Conservation (phyloP, 768 basidiomycete genomes). For the Russula sp. region DNA sequence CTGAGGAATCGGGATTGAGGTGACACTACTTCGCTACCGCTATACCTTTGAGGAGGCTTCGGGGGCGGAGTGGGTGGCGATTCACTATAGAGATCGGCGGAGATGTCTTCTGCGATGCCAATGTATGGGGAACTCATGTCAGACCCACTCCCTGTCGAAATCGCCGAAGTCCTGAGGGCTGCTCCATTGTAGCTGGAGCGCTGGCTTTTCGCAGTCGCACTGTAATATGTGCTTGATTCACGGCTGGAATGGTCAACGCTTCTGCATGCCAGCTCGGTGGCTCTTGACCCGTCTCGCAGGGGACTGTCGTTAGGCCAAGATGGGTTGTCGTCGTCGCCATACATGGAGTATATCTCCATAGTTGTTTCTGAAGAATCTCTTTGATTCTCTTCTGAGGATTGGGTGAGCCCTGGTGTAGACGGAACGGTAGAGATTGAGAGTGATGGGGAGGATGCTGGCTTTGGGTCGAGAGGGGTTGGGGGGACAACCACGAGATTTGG, state of each 20-base stretch:
- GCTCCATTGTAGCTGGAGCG: slow-evolving; percentile 24
- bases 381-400: slow-evolving; percentile 33
- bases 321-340: slow-evolving; percentile 45
- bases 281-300: slow-evolving; percentile 31
- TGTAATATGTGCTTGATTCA: slow-evolving; percentile 17
- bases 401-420: slow-evolving; percentile 32
- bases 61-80: slow-evolving; percentile 1
- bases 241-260: slow-evolving; percentile 3
- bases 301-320: slow-evolving; percentile 24
- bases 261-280: slow-evolving; percentile 10
- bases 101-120: slow-evolving; percentile 7
- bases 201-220: slow-evolving; percentile 9
- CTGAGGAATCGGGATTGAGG: slow-evolving; percentile 14
- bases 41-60: neutral
- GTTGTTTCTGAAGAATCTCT: slow-evolving; percentile 64
- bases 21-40: neutral
- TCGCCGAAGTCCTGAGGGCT: slow-evolving; percentile 31
- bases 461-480: slow-evolving; percentile 10
- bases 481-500: slow-evolving; percentile 18
- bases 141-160: slow-evolving; percentile 30
- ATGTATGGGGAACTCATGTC: slow-evolving; percentile 13
- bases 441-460: neutral
- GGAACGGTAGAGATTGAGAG: slow-evolving; percentile 15
- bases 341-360: slow-evolving; percentile 86
- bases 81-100: neutral